Evolutionary conservation across 2,329 filamentous ascomycete genomes (phyloP).

Genomic region (Ophiostoma populinum): DNA sequence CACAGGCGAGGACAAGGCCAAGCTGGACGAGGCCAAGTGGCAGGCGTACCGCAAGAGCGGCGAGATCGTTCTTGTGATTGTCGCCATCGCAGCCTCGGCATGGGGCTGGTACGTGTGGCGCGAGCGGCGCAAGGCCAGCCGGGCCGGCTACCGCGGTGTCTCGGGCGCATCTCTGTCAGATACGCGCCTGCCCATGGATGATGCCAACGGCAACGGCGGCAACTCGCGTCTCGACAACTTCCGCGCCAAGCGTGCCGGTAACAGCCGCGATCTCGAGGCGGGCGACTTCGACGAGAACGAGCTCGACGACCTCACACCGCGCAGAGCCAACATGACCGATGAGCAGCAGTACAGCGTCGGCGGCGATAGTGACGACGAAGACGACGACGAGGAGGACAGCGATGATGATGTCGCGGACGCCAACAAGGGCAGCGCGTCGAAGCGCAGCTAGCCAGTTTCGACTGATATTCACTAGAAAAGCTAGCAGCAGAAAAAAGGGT

Average conservation of each 20-base stretch:
- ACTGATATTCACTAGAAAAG: no score
- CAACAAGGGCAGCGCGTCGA: neutral
- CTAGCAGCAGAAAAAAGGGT: no score
- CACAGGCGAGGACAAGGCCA: constrained; percentile 45
- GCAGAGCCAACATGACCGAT: constrained; percentile 23
- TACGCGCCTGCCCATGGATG: constrained; percentile 6
- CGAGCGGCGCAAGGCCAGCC: constrained; percentile 34
- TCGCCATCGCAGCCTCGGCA: constrained; percentile 50
- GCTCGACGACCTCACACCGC: constrained; percentile 40
- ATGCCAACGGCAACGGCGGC: constrained; percentile 10
- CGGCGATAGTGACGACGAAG: constrained; percentile 41
- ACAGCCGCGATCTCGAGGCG: constrained; percentile 38
- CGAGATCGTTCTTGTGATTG: constrained; percentile 68
- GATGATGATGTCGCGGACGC: neutral
- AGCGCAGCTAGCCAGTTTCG: neutral
- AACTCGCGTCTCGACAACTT: constrained; percentile 27
- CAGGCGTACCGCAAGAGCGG: constrained; percentile 76
- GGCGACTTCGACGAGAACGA: constrained; percentile 50
- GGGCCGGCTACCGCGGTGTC: constrained; percentile 33
- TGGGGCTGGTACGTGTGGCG: constrained; percentile 63
- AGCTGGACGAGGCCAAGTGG: constrained; percentile 72
- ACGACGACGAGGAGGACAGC: constrained; percentile 20
- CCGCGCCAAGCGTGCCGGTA: constrained; percentile 23
- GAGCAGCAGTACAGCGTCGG: constrained; percentile 39
- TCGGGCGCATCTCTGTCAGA: constrained; percentile 18